phyloP scores from a whole-genome alignment of 1,284 basidiomycete species.

The Austroboletus niveus region DNA sequence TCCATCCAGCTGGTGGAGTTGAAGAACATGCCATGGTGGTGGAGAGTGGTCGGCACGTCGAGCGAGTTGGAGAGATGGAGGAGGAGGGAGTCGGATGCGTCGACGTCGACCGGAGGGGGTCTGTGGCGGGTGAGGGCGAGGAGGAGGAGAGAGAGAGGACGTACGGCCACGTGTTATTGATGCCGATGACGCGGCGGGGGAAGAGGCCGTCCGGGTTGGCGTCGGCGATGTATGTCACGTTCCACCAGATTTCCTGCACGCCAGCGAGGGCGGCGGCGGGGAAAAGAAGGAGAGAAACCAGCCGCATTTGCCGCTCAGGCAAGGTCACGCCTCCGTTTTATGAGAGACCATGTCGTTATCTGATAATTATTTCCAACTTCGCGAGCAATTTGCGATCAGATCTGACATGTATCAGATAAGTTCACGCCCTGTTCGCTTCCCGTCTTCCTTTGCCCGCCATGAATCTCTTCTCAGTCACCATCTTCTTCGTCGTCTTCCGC shows the following conservation, averaged over 20 bases:
- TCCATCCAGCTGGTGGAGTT: conserved; percentile 86
- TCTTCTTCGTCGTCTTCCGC: conserved; percentile 88
- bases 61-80: conserved; percentile 78
- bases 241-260: conserved; percentile 76
- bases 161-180: conserved; percentile 92
- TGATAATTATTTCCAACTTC: background rate
- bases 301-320: background rate
- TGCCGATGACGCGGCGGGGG: conserved; percentile 75
- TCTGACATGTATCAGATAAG: conserved; percentile 4
- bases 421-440: background rate
- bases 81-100: conserved; percentile 67
- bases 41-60: conserved; percentile 61
- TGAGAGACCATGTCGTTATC: background rate
- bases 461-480: conserved; percentile 73
- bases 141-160: conserved; percentile 29
- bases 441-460: background rate
- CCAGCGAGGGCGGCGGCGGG: conserved; percentile 47
- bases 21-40: conserved; percentile 94
- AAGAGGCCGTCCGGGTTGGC: conserved; percentile 77
- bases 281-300: conserved; percentile 19
- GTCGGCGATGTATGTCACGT: conserved; percentile 69
- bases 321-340: background rate
- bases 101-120: conserved; percentile 77
- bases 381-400: too few relatives aligned
- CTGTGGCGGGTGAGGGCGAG: conserved; percentile 35